Percentiles rank a stretch among this genome's conserved stretches.
phyloP scores from a whole-genome alignment of 306 rosid species.

The Cajanus cajan region DNA sequence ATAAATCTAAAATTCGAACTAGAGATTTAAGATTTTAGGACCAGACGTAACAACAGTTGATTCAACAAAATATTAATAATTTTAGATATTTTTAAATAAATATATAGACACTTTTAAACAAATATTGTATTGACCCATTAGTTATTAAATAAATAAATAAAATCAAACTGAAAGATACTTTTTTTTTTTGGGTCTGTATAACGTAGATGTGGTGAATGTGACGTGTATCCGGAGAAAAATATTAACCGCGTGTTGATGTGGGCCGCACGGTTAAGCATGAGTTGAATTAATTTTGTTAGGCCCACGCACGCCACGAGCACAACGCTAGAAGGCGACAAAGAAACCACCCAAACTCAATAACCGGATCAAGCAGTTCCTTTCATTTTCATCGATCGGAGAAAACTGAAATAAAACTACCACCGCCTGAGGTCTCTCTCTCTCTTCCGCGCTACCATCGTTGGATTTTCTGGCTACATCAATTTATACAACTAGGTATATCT shows the following conservation, averaged over 20 bases:
- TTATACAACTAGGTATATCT: neutral
- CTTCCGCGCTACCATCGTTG: neutral
- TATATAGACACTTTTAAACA: no score
- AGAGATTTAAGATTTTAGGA: no score
- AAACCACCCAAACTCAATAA: neutral
- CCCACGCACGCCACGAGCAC: neutral
- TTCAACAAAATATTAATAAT: no score
- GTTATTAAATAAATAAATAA: no score
- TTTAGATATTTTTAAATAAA: no score
- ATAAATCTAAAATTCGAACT: no score
- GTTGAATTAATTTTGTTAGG: neutral
- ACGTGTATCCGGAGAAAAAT: neutral
- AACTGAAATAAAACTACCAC: neutral
- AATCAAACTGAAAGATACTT: no score
- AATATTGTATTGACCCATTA: no score
- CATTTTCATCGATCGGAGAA: constrained; percentile 1
- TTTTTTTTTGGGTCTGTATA: no score
- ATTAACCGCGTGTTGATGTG: neutral
- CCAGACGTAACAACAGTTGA: no score
- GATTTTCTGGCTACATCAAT: neutral
- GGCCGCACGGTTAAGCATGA: neutral
- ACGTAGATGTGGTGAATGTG: no score
- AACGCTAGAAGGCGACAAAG: neutral
- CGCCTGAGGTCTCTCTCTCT: neutral
- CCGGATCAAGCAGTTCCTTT: neutral